Base-by-base conservation (phyloP, 2,329 filamentous ascomycete genomes). In the Penicillium sp. region DNA sequence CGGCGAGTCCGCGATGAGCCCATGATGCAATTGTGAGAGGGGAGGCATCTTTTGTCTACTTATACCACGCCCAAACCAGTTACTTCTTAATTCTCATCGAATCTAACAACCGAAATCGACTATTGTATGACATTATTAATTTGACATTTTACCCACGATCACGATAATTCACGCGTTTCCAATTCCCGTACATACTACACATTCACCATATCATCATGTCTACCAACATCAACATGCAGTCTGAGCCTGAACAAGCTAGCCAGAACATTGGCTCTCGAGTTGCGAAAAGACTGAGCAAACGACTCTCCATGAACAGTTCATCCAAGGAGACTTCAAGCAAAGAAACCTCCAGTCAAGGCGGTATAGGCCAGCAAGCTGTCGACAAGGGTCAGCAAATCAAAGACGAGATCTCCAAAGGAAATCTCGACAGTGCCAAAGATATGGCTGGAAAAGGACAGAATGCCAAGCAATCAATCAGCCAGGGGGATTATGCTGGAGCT, bases 1-100 rank as follows among this genome's bases (percentile, higher is more conserved):
- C 35, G 37, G 44, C 9, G 40, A 23, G 9, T n/a, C 44, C 31
- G 34, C 51, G 15, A 4, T 31, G 7, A 37, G 5, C 32, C 30
- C 33, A 52, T 54, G 51, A 54, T 54, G 51, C 48, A 52, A 54
- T 44, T 18, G 11, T 11, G 28, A 31, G 16, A 22, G 25, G 15
- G 8, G 18, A 15, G 12, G 15, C 32, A 18, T 22, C 30, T 32
- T 30, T 22, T n/a, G n/a, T 30, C 42, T 45, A 40, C 41, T 52
- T 48, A 50, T 39, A 37, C 3, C n/a, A 18, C 34, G 4, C n/a
- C 12, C 13, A n/a, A 22, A 16, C 36, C 42, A 20, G 27, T 2
- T 23, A 29, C 5, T 3, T 34, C 26, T 4, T 11, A 27, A 14
- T 22, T 27, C 10, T 32, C 6, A 34, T 32, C 17, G 27, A 14